Percentiles rank a stretch among this genome's conserved stretches.
phyloP scores from a whole-genome alignment of 148 eudicot genomes.

The Persicaria maculosa region DNA sequence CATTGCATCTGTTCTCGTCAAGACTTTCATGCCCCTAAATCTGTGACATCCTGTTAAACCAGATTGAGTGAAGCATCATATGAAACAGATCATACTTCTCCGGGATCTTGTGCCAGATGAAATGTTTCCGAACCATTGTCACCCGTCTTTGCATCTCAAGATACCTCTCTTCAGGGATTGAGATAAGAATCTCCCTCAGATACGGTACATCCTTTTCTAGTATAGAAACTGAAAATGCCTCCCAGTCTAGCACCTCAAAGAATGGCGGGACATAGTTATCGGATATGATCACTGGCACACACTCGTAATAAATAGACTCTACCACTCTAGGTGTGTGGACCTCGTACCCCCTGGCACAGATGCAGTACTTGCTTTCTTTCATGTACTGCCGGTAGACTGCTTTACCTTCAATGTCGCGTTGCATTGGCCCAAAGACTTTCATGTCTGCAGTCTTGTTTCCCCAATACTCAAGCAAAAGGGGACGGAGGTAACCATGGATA shows the following conservation, averaged over 20 bases:
- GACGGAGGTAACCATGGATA: slow-evolving; percentile 69
- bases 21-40: slow-evolving; percentile 8
- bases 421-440: slow-evolving; percentile 65
- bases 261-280: slow-evolving; percentile 86
- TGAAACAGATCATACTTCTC: slow-evolving; percentile 76
- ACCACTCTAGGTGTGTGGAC: slow-evolving; percentile 75
- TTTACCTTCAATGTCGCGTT: slow-evolving; percentile 53
- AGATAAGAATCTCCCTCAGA: slow-evolving; percentile 57
- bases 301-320: slow-evolving; percentile 64
- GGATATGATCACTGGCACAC: slow-evolving; percentile 74
- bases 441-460: slow-evolving; percentile 54
- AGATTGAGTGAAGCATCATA: slow-evolving; percentile 79
- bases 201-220: slow-evolving; percentile 62
- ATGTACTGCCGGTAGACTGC: slow-evolving; percentile 49
- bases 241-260: slow-evolving; percentile 73
- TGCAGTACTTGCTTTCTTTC: slow-evolving; percentile 82
- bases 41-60: slow-evolving; percentile 63
- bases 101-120: slow-evolving; percentile 61
- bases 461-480: slow-evolving; percentile 59
- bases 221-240: slow-evolving; percentile 51
- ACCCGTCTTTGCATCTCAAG: slow-evolving; percentile 51
- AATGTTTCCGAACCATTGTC: slow-evolving; percentile 50
- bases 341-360: slow-evolving; percentile 67
- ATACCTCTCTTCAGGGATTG: slow-evolving; percentile 58
- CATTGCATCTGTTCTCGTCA: neutral